A percentile compares a stretch with the other conserved stretches of the same genome.
Evolutionary conservation across 768 basidiomycete species (phyloP).

Genomic region (Mycena rosella): DNA sequence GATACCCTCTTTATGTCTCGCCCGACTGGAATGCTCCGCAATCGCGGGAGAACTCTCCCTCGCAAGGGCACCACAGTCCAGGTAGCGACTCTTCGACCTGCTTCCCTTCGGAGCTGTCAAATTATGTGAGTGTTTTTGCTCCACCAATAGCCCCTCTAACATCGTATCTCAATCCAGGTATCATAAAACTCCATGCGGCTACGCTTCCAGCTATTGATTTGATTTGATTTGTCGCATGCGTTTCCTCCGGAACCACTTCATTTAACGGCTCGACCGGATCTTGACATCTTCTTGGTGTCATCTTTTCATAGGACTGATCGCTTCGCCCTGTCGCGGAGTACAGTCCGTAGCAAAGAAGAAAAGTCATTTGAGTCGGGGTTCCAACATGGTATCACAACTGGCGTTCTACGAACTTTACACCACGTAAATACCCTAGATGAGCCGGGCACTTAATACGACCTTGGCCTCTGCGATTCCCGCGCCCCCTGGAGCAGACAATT

Average conservation of each 20-base stretch:
- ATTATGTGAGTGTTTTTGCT: slow-evolving; percentile 48
- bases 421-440: slow-evolving; percentile 55
- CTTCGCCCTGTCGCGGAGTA: too few relatives aligned
- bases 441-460: slow-evolving; percentile 66
- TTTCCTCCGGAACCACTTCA: slow-evolving; percentile 12
- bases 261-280: slow-evolving; percentile 3
- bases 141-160: slow-evolving; percentile 26
- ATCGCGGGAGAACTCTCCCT: slow-evolving; percentile 29
- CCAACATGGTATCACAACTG: slow-evolving; percentile 12
- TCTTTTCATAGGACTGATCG: slow-evolving; percentile 5
- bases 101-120: slow-evolving; percentile 46
- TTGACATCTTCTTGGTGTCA: slow-evolving; percentile 8
- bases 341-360: slow-evolving; percentile 6
- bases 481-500: slow-evolving; percentile 57
- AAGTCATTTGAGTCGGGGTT: too few relatives aligned
- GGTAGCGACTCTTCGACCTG: slow-evolving; percentile 41
- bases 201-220: slow-evolving; percentile 16
- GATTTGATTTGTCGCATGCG: slow-evolving; percentile 32
- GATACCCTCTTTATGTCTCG: slow-evolving; percentile 23
- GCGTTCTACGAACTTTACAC: slow-evolving; percentile 5
- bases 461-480: slow-evolving; percentile 49
- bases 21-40: neutral
- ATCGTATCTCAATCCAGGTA: slow-evolving; percentile 26
- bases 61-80: slow-evolving; percentile 31
- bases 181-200: slow-evolving; percentile 21